Evolutionary conservation across 345 rosid species (phyloP).

Genomic region (Dovyalis caffra): DNA sequence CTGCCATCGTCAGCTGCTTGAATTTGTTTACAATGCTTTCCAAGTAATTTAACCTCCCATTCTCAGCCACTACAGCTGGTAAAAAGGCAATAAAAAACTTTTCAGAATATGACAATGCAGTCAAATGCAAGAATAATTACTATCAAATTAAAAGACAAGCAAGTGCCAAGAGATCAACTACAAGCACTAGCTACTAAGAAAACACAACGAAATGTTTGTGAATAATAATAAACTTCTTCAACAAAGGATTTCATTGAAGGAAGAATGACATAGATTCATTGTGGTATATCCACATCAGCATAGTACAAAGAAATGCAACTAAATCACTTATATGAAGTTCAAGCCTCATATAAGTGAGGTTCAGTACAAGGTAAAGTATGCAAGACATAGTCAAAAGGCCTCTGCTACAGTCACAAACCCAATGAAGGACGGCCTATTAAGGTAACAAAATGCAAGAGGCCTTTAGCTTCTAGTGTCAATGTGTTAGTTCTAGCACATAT

Average conservation of each 20-base stretch:
- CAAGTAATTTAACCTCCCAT: slow-evolving; percentile 66
- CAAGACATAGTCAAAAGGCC: background rate
- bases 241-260: background rate
- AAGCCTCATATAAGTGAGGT: too few species aligned
- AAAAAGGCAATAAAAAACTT: slow-evolving; percentile 1
- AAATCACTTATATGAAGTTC: too few species aligned
- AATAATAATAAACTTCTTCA: background rate
- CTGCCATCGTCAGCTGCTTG: slow-evolving; percentile 73
- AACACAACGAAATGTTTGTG: too few species aligned
- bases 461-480: too few species aligned
- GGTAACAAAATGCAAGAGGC: too few species aligned
- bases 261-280: background rate
- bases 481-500: too few species aligned
- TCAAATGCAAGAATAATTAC: background rate
- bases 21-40: slow-evolving; percentile 66
- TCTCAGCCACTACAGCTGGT: slow-evolving; percentile 75
- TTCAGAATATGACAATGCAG: background rate
- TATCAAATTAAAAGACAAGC: background rate
- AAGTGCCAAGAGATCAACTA: background rate
- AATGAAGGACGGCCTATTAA: too few species aligned
- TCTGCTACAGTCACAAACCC: background rate
- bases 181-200: background rate
- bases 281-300: background rate
- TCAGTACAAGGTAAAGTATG: background rate
- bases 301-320: background rate